Conservation (phyloP, 768 basidiomycete species). For the Boletus speciosus region DNA sequence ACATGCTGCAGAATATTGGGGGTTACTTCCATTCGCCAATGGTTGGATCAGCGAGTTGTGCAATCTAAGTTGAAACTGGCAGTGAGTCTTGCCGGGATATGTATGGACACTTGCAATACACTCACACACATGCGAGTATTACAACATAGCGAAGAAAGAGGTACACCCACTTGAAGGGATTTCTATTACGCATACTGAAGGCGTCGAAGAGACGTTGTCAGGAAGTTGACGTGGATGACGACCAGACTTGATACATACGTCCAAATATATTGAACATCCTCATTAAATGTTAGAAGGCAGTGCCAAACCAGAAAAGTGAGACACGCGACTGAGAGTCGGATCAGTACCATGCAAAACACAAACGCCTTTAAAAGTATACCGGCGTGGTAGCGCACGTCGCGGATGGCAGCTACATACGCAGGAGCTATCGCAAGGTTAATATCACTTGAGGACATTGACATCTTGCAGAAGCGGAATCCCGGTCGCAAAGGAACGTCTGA, state of each 20-base stretch:
- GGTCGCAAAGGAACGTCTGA: background rate
- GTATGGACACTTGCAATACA: background rate
- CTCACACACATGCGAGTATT: slow-evolving; percentile 21
- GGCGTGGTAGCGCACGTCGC: slow-evolving; percentile 11
- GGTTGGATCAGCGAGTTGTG: slow-evolving; percentile 11
- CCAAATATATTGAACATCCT: slow-evolving; percentile 23
- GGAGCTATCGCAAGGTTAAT: background rate
- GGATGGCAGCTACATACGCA: background rate
- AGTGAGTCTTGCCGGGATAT: background rate
- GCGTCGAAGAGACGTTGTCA: background rate
- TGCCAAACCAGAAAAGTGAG: slow-evolving; percentile 14
- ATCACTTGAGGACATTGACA: background rate
- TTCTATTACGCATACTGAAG: slow-evolving; percentile 21
- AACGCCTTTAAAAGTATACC: background rate
- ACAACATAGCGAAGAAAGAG: slow-evolving; percentile 24
- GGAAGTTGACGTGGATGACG: background rate
- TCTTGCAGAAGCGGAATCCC: background rate
- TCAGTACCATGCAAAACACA: background rate
- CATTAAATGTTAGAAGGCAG: slow-evolving; percentile 7
- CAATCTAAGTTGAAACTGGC: background rate
- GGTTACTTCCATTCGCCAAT: slow-evolving; percentile 11
- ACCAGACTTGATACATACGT: slow-evolving; percentile 12
- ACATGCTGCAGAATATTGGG: slow-evolving; percentile 7
- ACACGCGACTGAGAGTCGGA: slow-evolving; percentile 5
- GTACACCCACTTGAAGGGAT: slow-evolving; percentile 30